Conservation (phyloP, 345 rosid genomes). For the Populus tremula region DNA sequence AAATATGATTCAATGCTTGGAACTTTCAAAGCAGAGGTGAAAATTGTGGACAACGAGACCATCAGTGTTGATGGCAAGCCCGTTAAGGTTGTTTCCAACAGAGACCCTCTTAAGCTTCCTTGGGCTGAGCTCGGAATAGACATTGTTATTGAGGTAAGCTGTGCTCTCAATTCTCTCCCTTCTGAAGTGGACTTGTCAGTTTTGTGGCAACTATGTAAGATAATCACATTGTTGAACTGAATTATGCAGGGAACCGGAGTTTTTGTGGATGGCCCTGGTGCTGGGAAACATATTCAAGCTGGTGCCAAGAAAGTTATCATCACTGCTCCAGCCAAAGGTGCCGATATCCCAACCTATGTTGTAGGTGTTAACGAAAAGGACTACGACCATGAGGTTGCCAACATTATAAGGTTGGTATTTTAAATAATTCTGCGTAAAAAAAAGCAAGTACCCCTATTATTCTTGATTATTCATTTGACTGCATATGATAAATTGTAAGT, state of each 20-base stretch:
- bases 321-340: conserved; percentile 99
- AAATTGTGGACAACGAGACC: conserved; percentile 66
- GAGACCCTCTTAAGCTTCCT: conserved; percentile 97
- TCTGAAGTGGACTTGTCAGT: background rate
- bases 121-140: conserved; percentile 98
- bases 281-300: conserved; percentile 97
- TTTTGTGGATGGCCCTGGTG: conserved; percentile 98
- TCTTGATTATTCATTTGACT: background rate
- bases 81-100: conserved; percentile 80
- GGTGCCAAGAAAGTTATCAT: conserved; percentile 96
- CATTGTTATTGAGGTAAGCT: conserved; percentile 85
- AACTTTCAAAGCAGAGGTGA: conserved; percentile 90
- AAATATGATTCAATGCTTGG: conserved; percentile 96
- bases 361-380: conserved; percentile 90
- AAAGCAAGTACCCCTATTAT: background rate
- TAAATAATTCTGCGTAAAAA: background rate
- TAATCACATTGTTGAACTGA: background rate
- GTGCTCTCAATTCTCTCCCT: background rate
- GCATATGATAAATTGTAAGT: background rate
- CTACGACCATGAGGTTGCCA: conserved; percentile 63
- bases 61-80: conserved; percentile 89
- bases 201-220: background rate
- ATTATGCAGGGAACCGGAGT: conserved; percentile 86
- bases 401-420: conserved; percentile 70
- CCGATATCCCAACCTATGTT: conserved; percentile 94